Evolutionary conservation across 257 asterid genomes (phyloP).

Genomic region (Solanum pimpinellifolium): DNA sequence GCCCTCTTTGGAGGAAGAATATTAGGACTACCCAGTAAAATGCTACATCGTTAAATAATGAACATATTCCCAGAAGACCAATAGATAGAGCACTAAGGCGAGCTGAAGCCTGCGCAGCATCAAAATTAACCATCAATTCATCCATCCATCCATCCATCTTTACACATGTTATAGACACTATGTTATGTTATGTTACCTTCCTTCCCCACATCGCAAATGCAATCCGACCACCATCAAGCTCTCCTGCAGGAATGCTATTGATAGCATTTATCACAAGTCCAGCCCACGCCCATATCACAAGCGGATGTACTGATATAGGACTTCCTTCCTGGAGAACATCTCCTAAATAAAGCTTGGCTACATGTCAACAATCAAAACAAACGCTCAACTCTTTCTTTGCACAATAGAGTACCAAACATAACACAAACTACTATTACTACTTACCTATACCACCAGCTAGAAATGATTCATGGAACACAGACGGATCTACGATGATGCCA

Average conservation of each 20-base stretch:
- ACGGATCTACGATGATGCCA: constrained; percentile 68
- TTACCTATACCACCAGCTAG: constrained; percentile 90
- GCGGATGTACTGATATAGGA: constrained; percentile 75
- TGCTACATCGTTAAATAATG: constrained; percentile 76
- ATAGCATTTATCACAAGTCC: constrained; percentile 90
- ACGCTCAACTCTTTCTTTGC: neutral
- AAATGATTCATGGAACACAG: constrained; percentile 86
- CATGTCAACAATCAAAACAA: constrained; percentile 3
- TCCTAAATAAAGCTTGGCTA: constrained; percentile 91
- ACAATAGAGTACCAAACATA: neutral
- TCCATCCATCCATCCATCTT: neutral
- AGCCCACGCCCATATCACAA: constrained; percentile 88
- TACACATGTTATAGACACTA: neutral
- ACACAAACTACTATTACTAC: neutral
- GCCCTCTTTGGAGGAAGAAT: constrained; percentile 96
- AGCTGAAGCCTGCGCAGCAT: constrained; percentile 47
- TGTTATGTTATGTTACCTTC: constrained; percentile 40
- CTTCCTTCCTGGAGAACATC: constrained; percentile 83
- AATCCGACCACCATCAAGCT: constrained; percentile 89
- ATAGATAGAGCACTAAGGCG: constrained; percentile 62
- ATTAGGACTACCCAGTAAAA: constrained; percentile 86
- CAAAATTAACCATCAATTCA: neutral
- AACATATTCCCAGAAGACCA: constrained; percentile 64
- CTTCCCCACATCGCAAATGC: constrained; percentile 92
- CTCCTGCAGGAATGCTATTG: constrained; percentile 97